phyloP scores from a whole-genome alignment of 192 early-diverging fungal genomes.

The Rhizophagus clarus region DNA sequence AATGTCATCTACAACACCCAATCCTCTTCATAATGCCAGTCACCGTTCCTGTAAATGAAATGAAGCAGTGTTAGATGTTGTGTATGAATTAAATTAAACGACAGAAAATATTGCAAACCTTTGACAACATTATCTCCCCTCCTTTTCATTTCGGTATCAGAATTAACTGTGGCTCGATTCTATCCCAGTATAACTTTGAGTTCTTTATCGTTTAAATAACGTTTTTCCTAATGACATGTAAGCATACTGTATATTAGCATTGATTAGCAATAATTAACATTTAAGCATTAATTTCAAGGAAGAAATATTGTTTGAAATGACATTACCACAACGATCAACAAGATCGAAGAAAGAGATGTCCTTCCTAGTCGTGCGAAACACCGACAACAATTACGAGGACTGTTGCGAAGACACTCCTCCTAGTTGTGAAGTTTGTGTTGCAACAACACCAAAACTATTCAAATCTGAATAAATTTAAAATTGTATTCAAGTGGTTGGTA shows the following conservation, averaged over 20 bases:
- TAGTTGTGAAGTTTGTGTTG: neutral
- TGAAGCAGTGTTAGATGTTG: neutral
- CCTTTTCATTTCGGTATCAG: neutral
- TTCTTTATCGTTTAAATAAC: neutral
- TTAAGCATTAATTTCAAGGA: too few relatives aligned
- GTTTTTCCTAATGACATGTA: too few relatives aligned
- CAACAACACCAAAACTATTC: conserved; percentile 18
- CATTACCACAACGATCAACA: conserved; percentile 1
- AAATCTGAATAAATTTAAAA: too few relatives aligned
- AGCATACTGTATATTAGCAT: too few relatives aligned
- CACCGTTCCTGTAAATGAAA: neutral
- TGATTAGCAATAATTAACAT: too few relatives aligned
- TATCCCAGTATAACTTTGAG: conserved; percentile 8
- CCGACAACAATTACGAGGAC: neutral
- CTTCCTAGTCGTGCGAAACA: neutral
- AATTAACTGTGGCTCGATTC: neutral
- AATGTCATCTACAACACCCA: neutral
- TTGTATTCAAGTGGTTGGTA: too few relatives aligned
- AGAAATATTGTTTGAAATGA: neutral
- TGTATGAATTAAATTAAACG: neutral
- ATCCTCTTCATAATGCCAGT: conserved; percentile 7
- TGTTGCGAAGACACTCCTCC: neutral
- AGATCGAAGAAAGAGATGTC: conserved; percentile 7
- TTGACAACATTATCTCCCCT: neutral
- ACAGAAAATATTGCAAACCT: conserved; percentile 13